A percentile compares a stretch with the other conserved stretches of the same genome.
Conservation (phyloP, 2,329 filamentous ascomycete species). For the Aspergillus versicolor region DNA sequence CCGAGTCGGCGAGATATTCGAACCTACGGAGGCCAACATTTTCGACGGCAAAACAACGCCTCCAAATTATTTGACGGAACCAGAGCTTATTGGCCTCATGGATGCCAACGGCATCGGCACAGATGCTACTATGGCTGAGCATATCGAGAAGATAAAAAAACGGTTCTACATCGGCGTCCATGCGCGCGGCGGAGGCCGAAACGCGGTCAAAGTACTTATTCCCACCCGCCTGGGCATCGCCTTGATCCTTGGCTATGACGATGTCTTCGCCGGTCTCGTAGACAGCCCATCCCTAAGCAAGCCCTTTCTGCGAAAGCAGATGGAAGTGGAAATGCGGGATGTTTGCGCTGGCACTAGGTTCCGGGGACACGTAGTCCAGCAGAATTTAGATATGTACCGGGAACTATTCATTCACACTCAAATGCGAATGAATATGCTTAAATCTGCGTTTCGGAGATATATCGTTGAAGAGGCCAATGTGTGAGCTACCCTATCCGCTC, state of each 20-base stretch:
- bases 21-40: conserved; percentile 85
- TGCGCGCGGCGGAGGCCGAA: conserved; percentile 49
- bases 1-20: conserved; percentile 74
- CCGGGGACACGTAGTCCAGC: conserved; percentile 70
- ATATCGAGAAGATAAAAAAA: conserved; percentile 93
- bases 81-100: conserved; percentile 94
- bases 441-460: conserved; percentile 59
- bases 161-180: conserved; percentile 77
- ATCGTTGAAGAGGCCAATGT: conserved; percentile 42
- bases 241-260: conserved; percentile 90
- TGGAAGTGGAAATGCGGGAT: conserved; percentile 95
- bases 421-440: conserved; percentile 67
- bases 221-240: conserved; percentile 89
- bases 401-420: conserved; percentile 81
- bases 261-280: conserved; percentile 80
- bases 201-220: conserved; percentile 76
- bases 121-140: conserved; percentile 98
- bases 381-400: conserved; percentile 83
- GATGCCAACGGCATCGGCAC: conserved; percentile 98
- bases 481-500: conserved; percentile 9
- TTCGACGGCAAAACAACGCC: conserved; percentile 85
- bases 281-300: conserved; percentile 73
- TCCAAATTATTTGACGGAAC: conserved; percentile 87
- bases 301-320: conserved; percentile 94
- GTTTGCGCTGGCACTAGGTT: conserved; percentile 87